phyloP scores from a whole-genome alignment of 1,284 basidiomycete species.

The Schizophyllum amplum region DNA sequence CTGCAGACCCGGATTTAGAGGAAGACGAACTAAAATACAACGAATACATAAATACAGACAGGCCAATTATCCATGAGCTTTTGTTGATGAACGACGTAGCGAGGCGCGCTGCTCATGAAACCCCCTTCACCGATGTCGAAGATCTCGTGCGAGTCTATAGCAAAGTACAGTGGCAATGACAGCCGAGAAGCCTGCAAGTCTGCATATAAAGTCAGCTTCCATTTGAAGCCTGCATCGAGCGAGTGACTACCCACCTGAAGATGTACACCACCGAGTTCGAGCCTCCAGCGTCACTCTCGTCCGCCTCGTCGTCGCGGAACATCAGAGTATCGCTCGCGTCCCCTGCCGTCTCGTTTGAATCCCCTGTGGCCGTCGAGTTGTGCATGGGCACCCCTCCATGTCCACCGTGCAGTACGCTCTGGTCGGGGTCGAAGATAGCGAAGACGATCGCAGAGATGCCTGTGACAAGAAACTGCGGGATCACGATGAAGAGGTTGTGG shows the following conservation, averaged over 20 bases:
- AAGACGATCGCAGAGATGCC: conserved; percentile 56
- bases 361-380: conserved; percentile 17
- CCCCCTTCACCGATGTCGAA: conserved; percentile 35
- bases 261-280: conserved; percentile 72
- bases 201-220: neutral
- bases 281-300: conserved; percentile 17
- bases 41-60: neutral
- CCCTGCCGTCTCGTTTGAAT: conserved; percentile 1
- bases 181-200: conserved; percentile 70
- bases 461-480: conserved; percentile 65
- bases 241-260: no score
- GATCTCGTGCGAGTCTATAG: conserved; percentile 54
- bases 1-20: no score
- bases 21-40: no score
- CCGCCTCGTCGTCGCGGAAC: conserved; percentile 11
- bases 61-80: neutral
- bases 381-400: conserved; percentile 22
- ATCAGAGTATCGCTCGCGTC: neutral
- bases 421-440: conserved; percentile 52
- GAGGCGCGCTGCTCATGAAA: no score
- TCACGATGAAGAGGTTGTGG: conserved; percentile 85
- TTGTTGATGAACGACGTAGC: no score
- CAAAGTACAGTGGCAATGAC: conserved; percentile 62
- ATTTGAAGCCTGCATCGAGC: conserved; percentile 4
- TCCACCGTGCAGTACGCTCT: conserved; percentile 34